Base-by-base conservation (phyloP, 108 stramenopile species). In the Nitzschia sp. region DNA sequence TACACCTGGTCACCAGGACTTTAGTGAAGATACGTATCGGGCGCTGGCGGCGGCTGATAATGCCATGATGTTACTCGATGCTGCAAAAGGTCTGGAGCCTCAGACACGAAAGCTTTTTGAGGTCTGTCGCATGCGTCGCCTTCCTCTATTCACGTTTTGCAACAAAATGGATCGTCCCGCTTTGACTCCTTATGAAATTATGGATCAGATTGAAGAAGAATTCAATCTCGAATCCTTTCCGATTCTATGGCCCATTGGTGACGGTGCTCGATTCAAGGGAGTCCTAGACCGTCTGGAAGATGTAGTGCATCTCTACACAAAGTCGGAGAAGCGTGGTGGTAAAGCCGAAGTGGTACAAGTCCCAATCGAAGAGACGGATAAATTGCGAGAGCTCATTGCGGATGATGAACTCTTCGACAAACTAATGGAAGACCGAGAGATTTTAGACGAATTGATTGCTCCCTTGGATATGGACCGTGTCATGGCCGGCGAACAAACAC, bases 121-220 rank as follows among this genome's bases (percentile, higher is more conserved):
- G 72, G 95, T 96, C 9, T 80, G 79, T 63, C 76, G 83, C 4
- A 74, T 89, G 84, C 72, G 88, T 13, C 49, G 65, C 13, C 61
- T 95, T 45, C 89, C 90, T 2, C 68, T 89, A 5, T 95, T 97
- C 82, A 96, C 97, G 6, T 98, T 98, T 75, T 83, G 82, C 66
- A 98, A 98, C 78, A 98, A 98, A 69, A 88, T 98, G 91, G 97
- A 98, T 85, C 72, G 96, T 31, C 96, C 96, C 13, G 89, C 95
- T 1, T 71, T 97, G 80, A 79, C 70, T 29, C 97, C 97, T 0
- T 95, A 91, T 66, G 97, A 98, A 60, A 88, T 98, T 53, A 88
- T 98, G 83, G 97, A 98, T 82, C 95, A 98, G 82, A 97, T 98
- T 58, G 88, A 97, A 67, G 73, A 67, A 27, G 97, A 98, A 79